These are phyloP conservation scores for Leccinum subspadiceum DNA, from an alignment of 1,284 basidiomycete species.

Conservation along the genomic window DNA sequence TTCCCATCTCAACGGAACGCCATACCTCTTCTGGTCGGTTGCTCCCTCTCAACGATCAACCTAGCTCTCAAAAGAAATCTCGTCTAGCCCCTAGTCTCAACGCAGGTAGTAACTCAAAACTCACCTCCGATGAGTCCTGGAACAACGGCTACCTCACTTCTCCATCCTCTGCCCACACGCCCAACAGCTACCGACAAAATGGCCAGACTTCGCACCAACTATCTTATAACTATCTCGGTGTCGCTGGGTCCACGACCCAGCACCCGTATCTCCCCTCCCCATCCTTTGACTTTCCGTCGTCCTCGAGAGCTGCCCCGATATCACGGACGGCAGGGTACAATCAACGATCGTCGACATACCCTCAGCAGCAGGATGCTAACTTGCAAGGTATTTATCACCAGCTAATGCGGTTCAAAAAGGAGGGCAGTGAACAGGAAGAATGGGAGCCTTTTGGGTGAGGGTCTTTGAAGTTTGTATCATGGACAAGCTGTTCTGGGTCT, in stretches of 20 bases:
- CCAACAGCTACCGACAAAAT: conserved; percentile 30
- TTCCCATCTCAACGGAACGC: conserved; percentile 34
- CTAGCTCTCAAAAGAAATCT: conserved; percentile 28
- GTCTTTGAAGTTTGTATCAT: conserved; percentile 35
- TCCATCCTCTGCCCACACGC: conserved; percentile 28
- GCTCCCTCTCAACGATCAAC: conserved; percentile 25
- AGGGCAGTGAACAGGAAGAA: conserved; percentile 22
- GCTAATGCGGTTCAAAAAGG: conserved; percentile 27
- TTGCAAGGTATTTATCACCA: conserved; percentile 35
- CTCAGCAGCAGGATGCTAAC: conserved; percentile 32
- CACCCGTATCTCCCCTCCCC: conserved; percentile 27
- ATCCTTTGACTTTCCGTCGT: conserved; percentile 31
- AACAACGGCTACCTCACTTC: conserved; percentile 30
- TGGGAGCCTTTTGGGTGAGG: conserved; percentile 34
- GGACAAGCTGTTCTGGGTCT: too few relatives aligned
- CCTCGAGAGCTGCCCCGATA: conserved; percentile 23
- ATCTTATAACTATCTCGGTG: conserved; percentile 26
- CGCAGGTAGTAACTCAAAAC: conserved; percentile 24
- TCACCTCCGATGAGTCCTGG: conserved; percentile 25
- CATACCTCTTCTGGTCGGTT: conserved; percentile 35
- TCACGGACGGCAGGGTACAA: conserved; percentile 25
- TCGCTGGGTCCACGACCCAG: conserved; percentile 19
- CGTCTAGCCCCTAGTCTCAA: conserved; percentile 30
- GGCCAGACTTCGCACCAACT: conserved; percentile 29
- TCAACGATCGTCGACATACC: conserved; percentile 27